Evolutionary conservation across 495 filamentous ascomycete species (phyloP).

Genomic region (Annulohypoxylon bovei): DNA sequence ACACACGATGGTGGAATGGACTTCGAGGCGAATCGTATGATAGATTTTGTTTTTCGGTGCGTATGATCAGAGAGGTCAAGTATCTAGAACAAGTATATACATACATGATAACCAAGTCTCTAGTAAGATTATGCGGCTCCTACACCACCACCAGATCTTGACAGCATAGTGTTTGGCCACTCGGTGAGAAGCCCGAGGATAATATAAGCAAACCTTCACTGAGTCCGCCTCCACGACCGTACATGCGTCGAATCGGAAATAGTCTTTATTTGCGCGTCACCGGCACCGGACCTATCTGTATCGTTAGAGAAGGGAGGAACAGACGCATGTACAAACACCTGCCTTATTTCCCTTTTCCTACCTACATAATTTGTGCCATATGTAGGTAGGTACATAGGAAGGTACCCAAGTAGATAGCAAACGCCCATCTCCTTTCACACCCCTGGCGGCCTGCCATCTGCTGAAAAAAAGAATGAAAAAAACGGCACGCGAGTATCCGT

Average conservation of each 20-base stretch:
- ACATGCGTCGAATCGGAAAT: background rate
- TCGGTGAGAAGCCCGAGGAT: background rate
- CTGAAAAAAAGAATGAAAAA: background rate
- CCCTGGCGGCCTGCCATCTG: no score
- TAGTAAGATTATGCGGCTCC: background rate
- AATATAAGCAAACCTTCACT: background rate
- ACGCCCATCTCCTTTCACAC: no score
- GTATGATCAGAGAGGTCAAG: background rate
- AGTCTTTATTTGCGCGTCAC: no score
- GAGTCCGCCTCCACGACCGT: background rate
- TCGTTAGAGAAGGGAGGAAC: no score
- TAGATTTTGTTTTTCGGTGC: background rate
- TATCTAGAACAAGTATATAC: background rate
- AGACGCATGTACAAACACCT: no score
- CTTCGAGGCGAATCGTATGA: background rate
- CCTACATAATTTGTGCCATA: no score
- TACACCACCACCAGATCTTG: background rate
- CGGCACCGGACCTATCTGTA: no score
- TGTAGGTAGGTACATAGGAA: no score
- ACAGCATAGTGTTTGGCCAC: background rate
- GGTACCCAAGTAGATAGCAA: no score
- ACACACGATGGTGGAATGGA: slow-evolving; percentile 7
- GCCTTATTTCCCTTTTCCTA: no score
- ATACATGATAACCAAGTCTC: background rate
- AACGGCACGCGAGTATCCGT: background rate